Percentiles rank a stretch among this genome's conserved stretches.
These are phyloP conservation scores for Aspergillus uvarum DNA, from an alignment of 2,329 filamentous ascomycete species.

Conservation along the genomic window DNA sequence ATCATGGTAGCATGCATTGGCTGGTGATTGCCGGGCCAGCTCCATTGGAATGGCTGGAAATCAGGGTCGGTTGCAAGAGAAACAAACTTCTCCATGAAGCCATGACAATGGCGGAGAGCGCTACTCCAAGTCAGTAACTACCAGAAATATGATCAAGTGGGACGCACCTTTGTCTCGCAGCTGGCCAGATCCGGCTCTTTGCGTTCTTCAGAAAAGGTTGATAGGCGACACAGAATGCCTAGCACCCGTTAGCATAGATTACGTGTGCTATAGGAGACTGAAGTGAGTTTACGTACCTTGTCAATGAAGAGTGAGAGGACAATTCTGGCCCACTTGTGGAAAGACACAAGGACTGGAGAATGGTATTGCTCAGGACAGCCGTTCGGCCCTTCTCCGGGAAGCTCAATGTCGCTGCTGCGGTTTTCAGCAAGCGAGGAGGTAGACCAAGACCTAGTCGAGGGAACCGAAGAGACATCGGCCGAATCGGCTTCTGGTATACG, in stretches of 20 bases:
- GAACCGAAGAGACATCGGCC: slow-evolving; percentile 20
- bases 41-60: slow-evolving; percentile 51
- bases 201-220: slow-evolving; percentile 51
- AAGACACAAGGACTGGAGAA: slow-evolving; percentile 43
- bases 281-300: slow-evolving; percentile 32
- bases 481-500: slow-evolving; percentile 41
- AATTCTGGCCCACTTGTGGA: slow-evolving; percentile 50
- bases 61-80: slow-evolving; percentile 48
- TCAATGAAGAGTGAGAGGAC: slow-evolving; percentile 47
- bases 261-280: background rate
- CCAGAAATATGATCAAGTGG: background rate
- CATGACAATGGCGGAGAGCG: slow-evolving; percentile 48
- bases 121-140: slow-evolving; percentile 23
- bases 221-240: slow-evolving; percentile 49
- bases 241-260: slow-evolving; percentile 10
- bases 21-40: slow-evolving; percentile 43
- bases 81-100: slow-evolving; percentile 52
- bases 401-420: slow-evolving; percentile 28
- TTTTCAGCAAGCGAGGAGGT: slow-evolving; percentile 30
- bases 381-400: slow-evolving; percentile 37
- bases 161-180: slow-evolving; percentile 45
- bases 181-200: slow-evolving; percentile 48
- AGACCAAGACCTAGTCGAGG: slow-evolving; percentile 25
- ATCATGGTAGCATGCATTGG: slow-evolving; percentile 40
- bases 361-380: slow-evolving; percentile 46